Evolutionary conservation across 306 rosid species (phyloP), one percentile per base, ranked within the genome.

Genomic region (Vigna nakashimae): DNA sequence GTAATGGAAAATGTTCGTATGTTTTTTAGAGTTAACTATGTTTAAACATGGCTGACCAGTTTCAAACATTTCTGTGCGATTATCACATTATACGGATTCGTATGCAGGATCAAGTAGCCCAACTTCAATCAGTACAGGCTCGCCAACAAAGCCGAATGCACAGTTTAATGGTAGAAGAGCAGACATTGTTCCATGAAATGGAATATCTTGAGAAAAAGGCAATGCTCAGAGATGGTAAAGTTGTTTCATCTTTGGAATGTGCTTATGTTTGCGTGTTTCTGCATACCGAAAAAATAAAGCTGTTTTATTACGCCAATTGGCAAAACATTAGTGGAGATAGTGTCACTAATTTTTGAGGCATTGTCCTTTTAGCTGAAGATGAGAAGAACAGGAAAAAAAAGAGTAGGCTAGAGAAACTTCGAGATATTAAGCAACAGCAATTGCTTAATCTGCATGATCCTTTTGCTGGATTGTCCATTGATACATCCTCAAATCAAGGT

Each of bases 81-180:
- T 4, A n/a, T 18, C 0, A 2, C 11, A 52, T 17, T 17, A 1
- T 53, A 7, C 7, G 5, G 3, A 9, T 9, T 2, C 3, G 4
- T 14, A 46, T 74, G 80, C 76, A 91, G 92, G 68, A 48, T 53
- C 83, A 86, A 63, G 72, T 89, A 34, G 82, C 52, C 1, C 1
- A 38, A 16, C 36, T 91, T 56, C 14, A 48, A 53, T 84, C 84
- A 36, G 78, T 79, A 79, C 18, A 87, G 9, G 73, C 40, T 49
- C 18, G 9, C 65, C 68, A 11, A 18, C 49, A 38, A 65, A 70
- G 69, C 53, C 70, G 74, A 3, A 79, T 83, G 26, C 42, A 48
- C 2, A 8, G 5, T 13, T 72, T 86, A 14, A 51, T 71, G 49
- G 9, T 52, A 80, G 89, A 91, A 85, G 65, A 77, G 9, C 58